A percentile compares a stretch with the other conserved stretches of the same genome.
Conservation (phyloP, 2,329 filamentous ascomycete genomes). For the Aspergillus sp. region DNA sequence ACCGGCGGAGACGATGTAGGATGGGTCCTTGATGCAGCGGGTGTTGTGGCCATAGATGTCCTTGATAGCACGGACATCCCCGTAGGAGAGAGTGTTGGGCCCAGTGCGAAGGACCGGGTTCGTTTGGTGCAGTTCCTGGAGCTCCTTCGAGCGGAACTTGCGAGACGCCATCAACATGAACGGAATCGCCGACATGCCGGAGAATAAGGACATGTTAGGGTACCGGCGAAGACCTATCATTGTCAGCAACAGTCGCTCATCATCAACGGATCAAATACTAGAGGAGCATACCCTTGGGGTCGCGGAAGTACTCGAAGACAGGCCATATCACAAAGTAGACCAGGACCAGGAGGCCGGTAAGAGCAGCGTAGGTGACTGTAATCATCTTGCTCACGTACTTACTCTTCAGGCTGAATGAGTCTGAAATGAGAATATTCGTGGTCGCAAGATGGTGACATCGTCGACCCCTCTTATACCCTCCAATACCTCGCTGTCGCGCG, state of each 20-base stretch:
- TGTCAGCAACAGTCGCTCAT: conserved; percentile 5
- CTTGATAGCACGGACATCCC: conserved; percentile 46
- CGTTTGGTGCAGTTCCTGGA: conserved; percentile 48
- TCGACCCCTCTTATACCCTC: conserved; percentile 2
- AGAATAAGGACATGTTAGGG: conserved; percentile 44
- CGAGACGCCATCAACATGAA: conserved; percentile 49
- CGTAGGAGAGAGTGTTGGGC: conserved; percentile 48
- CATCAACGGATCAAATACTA: too few relatives aligned
- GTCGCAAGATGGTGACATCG: neutral
- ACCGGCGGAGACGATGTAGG: conserved; percentile 49
- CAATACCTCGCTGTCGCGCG: neutral
- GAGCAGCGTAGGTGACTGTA: conserved; percentile 21
- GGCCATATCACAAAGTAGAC: conserved; percentile 28
- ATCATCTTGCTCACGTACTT: neutral
- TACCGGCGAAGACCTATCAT: conserved; percentile 47
- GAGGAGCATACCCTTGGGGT: conserved; percentile 26
- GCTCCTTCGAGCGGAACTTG: conserved; percentile 45
- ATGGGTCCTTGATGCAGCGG: conserved; percentile 51
- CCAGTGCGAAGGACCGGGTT: conserved; percentile 48
- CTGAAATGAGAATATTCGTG: neutral
- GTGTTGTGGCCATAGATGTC: conserved; percentile 55
- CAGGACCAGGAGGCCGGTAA: conserved; percentile 21
- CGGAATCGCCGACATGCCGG: conserved; percentile 48
- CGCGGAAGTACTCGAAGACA: conserved; percentile 27
- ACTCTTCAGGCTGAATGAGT: neutral